Conservation (phyloP, 2,329 filamentous ascomycete genomes). For the Xylariaceae sp. region DNA sequence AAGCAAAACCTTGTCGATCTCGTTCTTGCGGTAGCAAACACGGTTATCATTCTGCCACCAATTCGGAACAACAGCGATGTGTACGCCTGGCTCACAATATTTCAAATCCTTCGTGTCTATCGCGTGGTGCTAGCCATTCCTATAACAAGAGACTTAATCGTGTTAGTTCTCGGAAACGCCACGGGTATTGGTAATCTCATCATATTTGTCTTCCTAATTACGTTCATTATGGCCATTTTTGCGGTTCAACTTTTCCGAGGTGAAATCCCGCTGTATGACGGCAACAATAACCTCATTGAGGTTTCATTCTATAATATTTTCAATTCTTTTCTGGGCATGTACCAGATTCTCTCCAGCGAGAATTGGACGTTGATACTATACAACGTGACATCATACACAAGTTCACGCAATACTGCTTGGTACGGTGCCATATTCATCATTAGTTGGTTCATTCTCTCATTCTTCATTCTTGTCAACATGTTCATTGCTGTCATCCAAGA, state of each 20-base stretch:
- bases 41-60: slow-evolving; percentile 77
- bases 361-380: slow-evolving; percentile 92
- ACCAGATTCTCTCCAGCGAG: slow-evolving; percentile 91
- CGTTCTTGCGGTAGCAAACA: slow-evolving; percentile 72
- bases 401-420: slow-evolving; percentile 71
- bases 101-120: slow-evolving; percentile 90
- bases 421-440: slow-evolving; percentile 88
- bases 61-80: slow-evolving; percentile 67
- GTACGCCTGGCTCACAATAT: slow-evolving; percentile 87
- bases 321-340: slow-evolving; percentile 97
- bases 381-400: slow-evolving; percentile 67
- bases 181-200: slow-evolving; percentile 91
- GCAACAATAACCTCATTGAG: slow-evolving; percentile 56
- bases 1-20: slow-evolving; percentile 78
- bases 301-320: slow-evolving; percentile 87
- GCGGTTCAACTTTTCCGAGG: slow-evolving; percentile 90
- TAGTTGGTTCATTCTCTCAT: slow-evolving; percentile 91
- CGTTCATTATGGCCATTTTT: slow-evolving; percentile 89
- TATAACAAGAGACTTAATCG: slow-evolving; percentile 80
- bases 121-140: slow-evolving; percentile 85
- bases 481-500: slow-evolving; percentile 99
- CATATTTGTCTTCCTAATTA: slow-evolving; percentile 93
- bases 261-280: slow-evolving; percentile 65
- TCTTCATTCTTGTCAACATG: slow-evolving; percentile 98
- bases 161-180: slow-evolving; percentile 84